Percentiles rank a stretch among this genome's conserved stretches.
Evolutionary conservation across 139 green algal species (phyloP).

Genomic region (Closterium sp.): DNA sequence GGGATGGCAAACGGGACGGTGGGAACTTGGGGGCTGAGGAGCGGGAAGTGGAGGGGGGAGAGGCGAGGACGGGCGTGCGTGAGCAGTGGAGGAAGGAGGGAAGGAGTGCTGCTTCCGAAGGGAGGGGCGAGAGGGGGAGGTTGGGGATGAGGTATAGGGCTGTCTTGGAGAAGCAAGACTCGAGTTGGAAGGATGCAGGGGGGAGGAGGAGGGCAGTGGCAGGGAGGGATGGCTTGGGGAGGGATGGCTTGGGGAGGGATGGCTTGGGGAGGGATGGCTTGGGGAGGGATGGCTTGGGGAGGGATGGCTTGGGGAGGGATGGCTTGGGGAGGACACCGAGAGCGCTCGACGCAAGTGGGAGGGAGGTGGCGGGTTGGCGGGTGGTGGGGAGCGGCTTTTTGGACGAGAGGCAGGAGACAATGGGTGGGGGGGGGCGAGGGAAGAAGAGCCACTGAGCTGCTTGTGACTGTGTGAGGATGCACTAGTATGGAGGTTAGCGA

Average conservation of each 20-base stretch:
- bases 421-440: neutral
- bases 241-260: too few relatives aligned
- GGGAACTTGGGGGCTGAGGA: neutral
- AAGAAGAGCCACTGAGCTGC: neutral
- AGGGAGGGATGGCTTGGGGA: neutral
- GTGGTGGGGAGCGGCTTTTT: neutral
- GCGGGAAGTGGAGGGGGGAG: neutral
- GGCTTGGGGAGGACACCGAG: neutral
- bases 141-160: neutral
- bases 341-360: neutral
- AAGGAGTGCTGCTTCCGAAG: neutral
- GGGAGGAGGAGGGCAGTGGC: neutral
- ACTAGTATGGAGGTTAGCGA: neutral
- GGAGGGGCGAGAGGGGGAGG: neutral
- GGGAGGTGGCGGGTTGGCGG: neutral
- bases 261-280: neutral
- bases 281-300: neutral
- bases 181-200: neutral
- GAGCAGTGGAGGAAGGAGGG: neutral
- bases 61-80: neutral
- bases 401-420: neutral
- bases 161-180: neutral
- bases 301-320: neutral
- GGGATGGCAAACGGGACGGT: neutral
- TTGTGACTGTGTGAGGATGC: neutral